Conservation (phyloP, 2,329 filamentous ascomycete genomes). For the Calonectria pseudoturangicola region DNA sequence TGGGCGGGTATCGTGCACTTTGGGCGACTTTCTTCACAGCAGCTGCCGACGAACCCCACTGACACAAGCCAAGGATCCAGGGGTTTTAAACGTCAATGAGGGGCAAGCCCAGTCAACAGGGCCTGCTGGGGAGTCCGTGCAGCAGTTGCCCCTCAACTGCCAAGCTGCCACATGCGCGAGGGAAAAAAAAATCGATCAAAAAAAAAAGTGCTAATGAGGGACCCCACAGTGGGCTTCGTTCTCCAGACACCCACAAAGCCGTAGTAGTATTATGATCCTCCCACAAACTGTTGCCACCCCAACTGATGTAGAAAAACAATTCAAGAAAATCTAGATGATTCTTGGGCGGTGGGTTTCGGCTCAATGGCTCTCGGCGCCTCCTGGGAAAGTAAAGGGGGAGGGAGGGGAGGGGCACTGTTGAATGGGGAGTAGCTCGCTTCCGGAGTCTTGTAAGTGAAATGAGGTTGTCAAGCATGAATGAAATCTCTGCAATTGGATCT, state of each 20-base stretch:
- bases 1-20: conserved; percentile 26
- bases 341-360: neutral
- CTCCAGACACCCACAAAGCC: conserved; percentile 17
- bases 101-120: conserved; percentile 6
- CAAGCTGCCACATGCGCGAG: conserved; percentile 2
- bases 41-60: conserved; percentile 44
- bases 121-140: conserved; percentile 1
- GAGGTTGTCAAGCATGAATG: neutral
- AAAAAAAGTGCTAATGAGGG: conserved; percentile 22
- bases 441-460: neutral
- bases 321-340: neutral
- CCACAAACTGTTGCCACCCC: conserved; percentile 20
- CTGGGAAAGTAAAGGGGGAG: neutral
- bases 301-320: conserved; percentile 9
- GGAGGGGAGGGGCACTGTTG: neutral
- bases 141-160: conserved; percentile 12
- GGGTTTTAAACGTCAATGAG: conserved; percentile 28
- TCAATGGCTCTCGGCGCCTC: neutral
- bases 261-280: conserved; percentile 10
- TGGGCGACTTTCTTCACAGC: conserved; percentile 41
- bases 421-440: neutral
- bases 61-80: conserved; percentile 45
- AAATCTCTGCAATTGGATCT: neutral
- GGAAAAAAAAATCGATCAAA: conserved; percentile 8
- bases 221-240: conserved; percentile 25